Conservation (phyloP, 2,329 filamentous ascomycete species). For the Camillea tinctor region DNA sequence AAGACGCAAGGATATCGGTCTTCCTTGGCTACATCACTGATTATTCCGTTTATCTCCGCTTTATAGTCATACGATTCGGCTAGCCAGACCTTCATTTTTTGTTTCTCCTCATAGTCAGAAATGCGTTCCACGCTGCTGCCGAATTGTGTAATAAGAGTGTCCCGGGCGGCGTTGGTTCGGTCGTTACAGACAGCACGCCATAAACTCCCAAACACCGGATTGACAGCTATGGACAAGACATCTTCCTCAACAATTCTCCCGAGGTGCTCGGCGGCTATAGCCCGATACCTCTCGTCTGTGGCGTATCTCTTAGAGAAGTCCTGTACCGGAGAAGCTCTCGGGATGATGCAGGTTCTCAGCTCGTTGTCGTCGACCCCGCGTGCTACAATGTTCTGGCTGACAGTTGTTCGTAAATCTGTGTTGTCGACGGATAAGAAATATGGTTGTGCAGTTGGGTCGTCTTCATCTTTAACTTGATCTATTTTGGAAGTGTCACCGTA, state of each 20-base stretch:
- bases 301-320: slow-evolving; percentile 43
- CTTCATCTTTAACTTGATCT: background rate
- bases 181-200: slow-evolving; percentile 51
- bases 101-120: slow-evolving; percentile 31
- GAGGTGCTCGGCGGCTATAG: slow-evolving; percentile 39
- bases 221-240: slow-evolving; percentile 44
- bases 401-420: background rate
- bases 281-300: slow-evolving; percentile 37
- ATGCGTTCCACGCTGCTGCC: slow-evolving; percentile 39
- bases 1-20: slow-evolving; percentile 47
- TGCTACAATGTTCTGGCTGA: slow-evolving; percentile 1
- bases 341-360: slow-evolving; percentile 1
- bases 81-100: slow-evolving; percentile 46
- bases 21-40: slow-evolving; percentile 37
- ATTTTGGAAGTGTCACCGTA: background rate
- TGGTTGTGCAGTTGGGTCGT: background rate
- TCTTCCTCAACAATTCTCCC: slow-evolving; percentile 43
- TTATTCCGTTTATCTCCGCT: slow-evolving; percentile 40
- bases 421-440: background rate
- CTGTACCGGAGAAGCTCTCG: slow-evolving; percentile 1
- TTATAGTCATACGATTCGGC: slow-evolving; percentile 51
- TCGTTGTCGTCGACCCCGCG: background rate
- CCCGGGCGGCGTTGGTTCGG: slow-evolving; percentile 38
- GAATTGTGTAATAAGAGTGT: slow-evolving; percentile 43
- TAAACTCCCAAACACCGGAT: slow-evolving; percentile 49